These are phyloP conservation scores for Coemansia pectinata DNA, from an alignment of 192 early-diverging fungal species.

Conservation along the genomic window DNA sequence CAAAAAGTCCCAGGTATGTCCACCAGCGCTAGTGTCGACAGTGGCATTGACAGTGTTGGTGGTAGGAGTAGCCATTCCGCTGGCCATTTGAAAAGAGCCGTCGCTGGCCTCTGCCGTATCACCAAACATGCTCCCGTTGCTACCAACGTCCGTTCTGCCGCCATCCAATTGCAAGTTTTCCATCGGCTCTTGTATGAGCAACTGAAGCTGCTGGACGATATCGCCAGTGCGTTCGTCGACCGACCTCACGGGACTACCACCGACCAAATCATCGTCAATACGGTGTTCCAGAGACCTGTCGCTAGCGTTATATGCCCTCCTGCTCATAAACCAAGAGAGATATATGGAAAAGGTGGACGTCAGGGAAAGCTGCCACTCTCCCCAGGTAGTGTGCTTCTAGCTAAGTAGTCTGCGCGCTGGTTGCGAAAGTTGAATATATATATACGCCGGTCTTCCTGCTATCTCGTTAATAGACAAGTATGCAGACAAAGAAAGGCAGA, in stretches of 20 bases:
- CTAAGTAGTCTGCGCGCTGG: not conserved
- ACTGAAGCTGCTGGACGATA: slow-evolving; percentile 41
- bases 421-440: not conserved
- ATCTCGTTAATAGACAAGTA: slow-evolving; percentile 1
- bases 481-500: not conserved
- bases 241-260: not conserved
- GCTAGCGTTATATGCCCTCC: not conserved
- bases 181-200: slow-evolving; percentile 23
- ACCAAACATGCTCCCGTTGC: slow-evolving; percentile 5
- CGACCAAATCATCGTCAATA: not conserved
- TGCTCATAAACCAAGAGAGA: slow-evolving; percentile 14
- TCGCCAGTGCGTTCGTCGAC: slow-evolving; percentile 13
- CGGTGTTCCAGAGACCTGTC: not conserved
- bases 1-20: slow-evolving; percentile 41
- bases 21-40: slow-evolving; percentile 5
- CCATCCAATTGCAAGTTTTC: not conserved
- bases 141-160: not conserved
- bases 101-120: not conserved
- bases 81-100: not conserved
- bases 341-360: not conserved
- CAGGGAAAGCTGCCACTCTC: not conserved
- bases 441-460: slow-evolving; percentile 2
- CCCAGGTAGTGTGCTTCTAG: not conserved
- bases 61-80: slow-evolving; percentile 2
- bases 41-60: not conserved